Evolutionary conservation across 2,329 filamentous ascomycete genomes (phyloP), one percentile per base, ranked within the genome.

Genomic region (Hansfordia pulvinata): DNA sequence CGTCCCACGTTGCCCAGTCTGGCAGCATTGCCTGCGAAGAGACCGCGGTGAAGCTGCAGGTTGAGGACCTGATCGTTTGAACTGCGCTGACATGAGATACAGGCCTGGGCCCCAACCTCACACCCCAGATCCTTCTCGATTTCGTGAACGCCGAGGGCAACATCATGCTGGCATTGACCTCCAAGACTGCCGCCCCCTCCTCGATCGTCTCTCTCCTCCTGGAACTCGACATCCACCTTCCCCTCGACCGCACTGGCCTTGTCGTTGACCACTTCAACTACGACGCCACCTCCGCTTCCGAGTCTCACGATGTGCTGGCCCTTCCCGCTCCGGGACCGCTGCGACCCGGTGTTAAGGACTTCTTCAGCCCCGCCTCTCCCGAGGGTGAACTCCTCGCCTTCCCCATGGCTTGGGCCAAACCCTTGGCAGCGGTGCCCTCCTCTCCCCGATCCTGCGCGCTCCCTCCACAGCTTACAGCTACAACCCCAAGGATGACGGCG

Each of bases 261-360:
- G 78, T 93, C 5, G 77, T 96, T 34, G 90, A 96, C 56, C 90
- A 98, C 62, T 94, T 96, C 72, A 80, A 83, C 60, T 90, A 90
- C 57, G 88, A 96, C 46, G 64, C 68, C 30, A 41, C 69, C 17
- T 83, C 78, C 20, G 78, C 88, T 4, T 47, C 74, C 26, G 85
- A 94, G 37, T 70, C 75, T 46, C 90, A 98, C 55, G 84, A 96
- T 54, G 81, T 93, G 17, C 63, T 98, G 23, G 65, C 94, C 17
- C 58, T 94, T 27, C 70, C 80, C 22, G 64, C 71, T 19, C 81
- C 85, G 4, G 57, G 60, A 32, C 56, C 68, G 26, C 51, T 78
- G 34, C 76, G 79, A 40, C 46, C 70, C 14, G 82, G 75, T 39
- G 60, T 84, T 30, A 79, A 78, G 62, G 68, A 79, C 45, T 85